Percentiles rank a stretch among this genome's conserved stretches.
phyloP scores from a whole-genome alignment of 2,329 filamentous ascomycete genomes.

The Mariannaea sp. region DNA sequence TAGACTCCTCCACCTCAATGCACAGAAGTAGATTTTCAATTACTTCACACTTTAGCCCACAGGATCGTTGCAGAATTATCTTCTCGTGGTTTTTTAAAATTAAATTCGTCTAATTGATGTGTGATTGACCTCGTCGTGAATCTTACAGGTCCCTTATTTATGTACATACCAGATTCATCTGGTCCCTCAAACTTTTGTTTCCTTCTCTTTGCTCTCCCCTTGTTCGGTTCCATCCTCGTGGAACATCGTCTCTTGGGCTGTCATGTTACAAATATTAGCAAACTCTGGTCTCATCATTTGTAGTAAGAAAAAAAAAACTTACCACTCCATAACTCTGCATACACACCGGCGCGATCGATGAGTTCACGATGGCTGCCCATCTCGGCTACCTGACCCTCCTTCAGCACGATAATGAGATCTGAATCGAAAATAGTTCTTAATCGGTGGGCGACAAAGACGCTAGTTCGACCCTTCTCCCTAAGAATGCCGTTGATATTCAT shows the following conservation, averaged over 20 bases:
- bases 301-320: slow-evolving; percentile 46
- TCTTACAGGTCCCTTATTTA: background rate
- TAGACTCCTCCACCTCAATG: no score
- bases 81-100: slow-evolving; percentile 15
- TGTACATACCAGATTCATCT: background rate
- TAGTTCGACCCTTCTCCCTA: slow-evolving; percentile 85
- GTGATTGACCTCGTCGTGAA: slow-evolving; percentile 2
- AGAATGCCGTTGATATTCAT: slow-evolving; percentile 92
- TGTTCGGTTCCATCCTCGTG: slow-evolving; percentile 51
- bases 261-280: slow-evolving; percentile 23
- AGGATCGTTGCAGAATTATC: background rate
- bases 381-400: slow-evolving; percentile 84
- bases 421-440: slow-evolving; percentile 93
- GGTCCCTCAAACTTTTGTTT: slow-evolving; percentile 1
- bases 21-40: no score
- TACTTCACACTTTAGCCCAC: no score
- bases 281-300: no score
- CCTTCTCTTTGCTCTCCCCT: slow-evolving; percentile 40
- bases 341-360: slow-evolving; percentile 77
- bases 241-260: slow-evolving; percentile 68
- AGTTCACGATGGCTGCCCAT: slow-evolving; percentile 85
- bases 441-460: slow-evolving; percentile 92
- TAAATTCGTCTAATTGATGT: slow-evolving; percentile 19
- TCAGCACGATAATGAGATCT: slow-evolving; percentile 89
- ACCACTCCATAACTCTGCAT: slow-evolving; percentile 90